Percentiles rank a stretch among this genome's conserved stretches.
These are phyloP conservation scores for Quercus bicolor DNA, from an alignment of 306 rosid species.

Conservation along the genomic window DNA sequence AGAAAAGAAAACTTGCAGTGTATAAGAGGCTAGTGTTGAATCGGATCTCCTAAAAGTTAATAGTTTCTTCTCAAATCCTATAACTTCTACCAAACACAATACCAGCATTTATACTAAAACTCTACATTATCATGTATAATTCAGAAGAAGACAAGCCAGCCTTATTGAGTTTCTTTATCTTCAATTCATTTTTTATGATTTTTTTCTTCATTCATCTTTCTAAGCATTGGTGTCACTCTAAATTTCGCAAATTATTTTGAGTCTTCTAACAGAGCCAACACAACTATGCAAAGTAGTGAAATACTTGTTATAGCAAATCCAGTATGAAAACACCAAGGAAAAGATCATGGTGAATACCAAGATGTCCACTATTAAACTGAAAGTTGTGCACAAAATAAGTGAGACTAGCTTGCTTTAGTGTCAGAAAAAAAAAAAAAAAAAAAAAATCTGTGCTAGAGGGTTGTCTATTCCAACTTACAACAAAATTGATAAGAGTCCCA, in stretches of 20 bases:
- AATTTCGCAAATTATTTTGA: neutral
- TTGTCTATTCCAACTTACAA: neutral
- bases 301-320: neutral
- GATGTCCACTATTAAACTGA: neutral
- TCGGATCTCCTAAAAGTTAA: neutral
- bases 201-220: neutral
- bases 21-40: neutral
- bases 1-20: constrained; percentile 12
- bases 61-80: neutral
- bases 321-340: neutral
- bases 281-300: neutral
- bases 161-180: neutral
- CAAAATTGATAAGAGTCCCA: neutral
- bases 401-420: neutral
- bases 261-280: neutral
- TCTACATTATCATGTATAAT: neutral
- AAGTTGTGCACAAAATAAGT: neutral
- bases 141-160: neutral
- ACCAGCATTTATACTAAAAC: neutral
- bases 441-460: neutral
- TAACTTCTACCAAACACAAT: neutral
- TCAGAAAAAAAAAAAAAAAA: neutral
- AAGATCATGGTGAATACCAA: neutral
- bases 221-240: neutral
- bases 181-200: neutral